Conservation (phyloP, 2,329 filamentous ascomycete species). For the Seiridium cupressi region DNA sequence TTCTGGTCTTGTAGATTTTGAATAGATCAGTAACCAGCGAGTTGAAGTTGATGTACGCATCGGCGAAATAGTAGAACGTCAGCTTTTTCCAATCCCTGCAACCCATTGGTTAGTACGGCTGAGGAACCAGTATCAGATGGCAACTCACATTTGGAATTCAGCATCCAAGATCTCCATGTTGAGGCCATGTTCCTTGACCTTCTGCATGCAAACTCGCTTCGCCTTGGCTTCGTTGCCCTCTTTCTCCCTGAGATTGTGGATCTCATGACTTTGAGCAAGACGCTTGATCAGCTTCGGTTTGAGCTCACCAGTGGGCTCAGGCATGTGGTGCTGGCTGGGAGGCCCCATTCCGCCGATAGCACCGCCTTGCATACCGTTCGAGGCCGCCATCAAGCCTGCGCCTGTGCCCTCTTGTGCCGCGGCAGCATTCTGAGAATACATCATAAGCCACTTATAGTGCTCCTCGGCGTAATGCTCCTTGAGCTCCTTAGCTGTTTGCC, state of each 20-base stretch:
- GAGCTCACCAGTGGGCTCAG: slow-evolving; percentile 73
- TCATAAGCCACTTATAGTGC: slow-evolving; percentile 98
- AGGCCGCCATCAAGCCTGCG: slow-evolving; percentile 61
- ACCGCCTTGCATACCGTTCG: slow-evolving; percentile 64
- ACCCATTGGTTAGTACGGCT: slow-evolving; percentile 19
- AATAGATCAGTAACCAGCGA: slow-evolving; percentile 94
- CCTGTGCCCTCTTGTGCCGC: slow-evolving; percentile 57
- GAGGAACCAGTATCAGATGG: background rate
- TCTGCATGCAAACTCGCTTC: slow-evolving; percentile 94
- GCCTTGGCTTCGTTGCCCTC: slow-evolving; percentile 97
- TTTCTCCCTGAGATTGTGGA: slow-evolving; percentile 86
- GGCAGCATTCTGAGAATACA: slow-evolving; percentile 84
- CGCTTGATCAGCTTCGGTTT: slow-evolving; percentile 98
- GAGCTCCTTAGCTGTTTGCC: slow-evolving; percentile 81
- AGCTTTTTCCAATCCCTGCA: slow-evolving; percentile 96
- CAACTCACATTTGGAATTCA: slow-evolving; percentile 90
- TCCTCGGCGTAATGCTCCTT: slow-evolving; percentile 93
- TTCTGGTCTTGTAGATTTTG: slow-evolving; percentile 98
- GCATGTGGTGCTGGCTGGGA: slow-evolving; percentile 69
- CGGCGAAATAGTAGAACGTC: slow-evolving; percentile 98
- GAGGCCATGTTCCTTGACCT: slow-evolving; percentile 88
- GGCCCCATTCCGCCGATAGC: slow-evolving; percentile 78
- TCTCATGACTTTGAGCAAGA: slow-evolving; percentile 86
- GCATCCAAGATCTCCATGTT: slow-evolving; percentile 99
- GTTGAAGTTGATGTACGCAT: slow-evolving; percentile 99